phyloP scores from a whole-genome alignment of 2,329 filamentous ascomycete genomes.

The Juglanconis juglandina region DNA sequence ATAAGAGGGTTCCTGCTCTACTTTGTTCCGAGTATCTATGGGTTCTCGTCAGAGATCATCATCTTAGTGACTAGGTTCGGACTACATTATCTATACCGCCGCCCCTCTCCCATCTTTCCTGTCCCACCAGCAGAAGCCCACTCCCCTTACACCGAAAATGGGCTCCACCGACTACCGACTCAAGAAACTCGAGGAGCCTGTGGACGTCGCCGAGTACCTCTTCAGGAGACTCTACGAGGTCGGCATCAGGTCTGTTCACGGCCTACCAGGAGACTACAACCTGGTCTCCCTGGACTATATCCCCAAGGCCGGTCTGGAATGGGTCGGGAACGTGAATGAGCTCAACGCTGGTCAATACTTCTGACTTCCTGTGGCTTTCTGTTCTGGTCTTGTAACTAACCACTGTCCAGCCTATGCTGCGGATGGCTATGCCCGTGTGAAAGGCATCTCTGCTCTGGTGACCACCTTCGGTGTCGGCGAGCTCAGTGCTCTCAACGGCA shows the following conservation, averaged over 20 bases:
- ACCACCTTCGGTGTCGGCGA: conserved; percentile 27
- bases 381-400: conserved; percentile 14
- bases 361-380: too few species aligned
- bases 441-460: conserved; percentile 26
- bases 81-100: not conserved
- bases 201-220: conserved; percentile 65
- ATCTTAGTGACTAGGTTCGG: not conserved
- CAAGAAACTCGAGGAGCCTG: conserved; percentile 42
- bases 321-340: conserved; percentile 70
- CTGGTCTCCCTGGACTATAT: conserved; percentile 66
- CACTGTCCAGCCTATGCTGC: conserved; percentile 50
- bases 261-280: conserved; percentile 73
- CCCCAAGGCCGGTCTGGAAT: conserved; percentile 53
- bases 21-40: not conserved
- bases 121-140: not conserved
- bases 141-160: not conserved
- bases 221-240: conserved; percentile 62
- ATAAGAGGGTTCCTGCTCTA: not conserved
- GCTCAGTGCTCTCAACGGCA: conserved; percentile 27
- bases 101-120: too few species aligned
- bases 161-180: conserved; percentile 38
- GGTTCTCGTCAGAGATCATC: not conserved
- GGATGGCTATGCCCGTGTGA: conserved; percentile 28
- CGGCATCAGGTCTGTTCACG: conserved; percentile 63
- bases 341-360: conserved; percentile 61